Conservation (phyloP, 2,329 filamentous ascomycete genomes). For the Lachnellula hyalina region DNA sequence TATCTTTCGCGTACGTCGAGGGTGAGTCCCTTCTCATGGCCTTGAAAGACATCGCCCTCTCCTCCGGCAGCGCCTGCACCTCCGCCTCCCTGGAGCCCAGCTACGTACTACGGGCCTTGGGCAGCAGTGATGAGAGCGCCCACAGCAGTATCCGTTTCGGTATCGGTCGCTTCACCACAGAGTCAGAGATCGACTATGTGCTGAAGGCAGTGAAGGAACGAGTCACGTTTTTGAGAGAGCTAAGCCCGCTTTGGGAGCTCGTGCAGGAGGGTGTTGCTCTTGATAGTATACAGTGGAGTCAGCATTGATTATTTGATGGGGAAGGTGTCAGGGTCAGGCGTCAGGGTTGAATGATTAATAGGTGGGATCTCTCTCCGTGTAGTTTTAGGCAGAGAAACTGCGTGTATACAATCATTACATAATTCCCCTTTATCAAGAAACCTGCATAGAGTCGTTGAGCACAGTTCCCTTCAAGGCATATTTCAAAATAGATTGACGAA, state of each 20-base stretch:
- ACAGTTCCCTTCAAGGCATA: neutral
- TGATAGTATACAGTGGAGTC: constrained; percentile 96
- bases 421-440: constrained; percentile 1
- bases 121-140: constrained; percentile 94
- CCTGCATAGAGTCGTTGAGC: too few relatives aligned
- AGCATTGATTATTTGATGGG: constrained; percentile 58
- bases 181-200: constrained; percentile 94
- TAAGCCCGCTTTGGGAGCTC: constrained; percentile 94
- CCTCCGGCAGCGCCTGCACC: constrained; percentile 93
- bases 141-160: constrained; percentile 98
- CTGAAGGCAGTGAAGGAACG: constrained; percentile 87
- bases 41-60: constrained; percentile 93
- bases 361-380: neutral
- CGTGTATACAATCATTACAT: neutral
- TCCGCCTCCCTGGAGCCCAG: constrained; percentile 94
- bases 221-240: constrained; percentile 86
- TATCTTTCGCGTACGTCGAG: constrained; percentile 97
- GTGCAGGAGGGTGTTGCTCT: constrained; percentile 96
- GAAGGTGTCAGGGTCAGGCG: neutral
- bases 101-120: constrained; percentile 89
- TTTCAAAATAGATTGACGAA: neutral
- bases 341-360: neutral
- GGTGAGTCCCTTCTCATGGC: constrained; percentile 98
- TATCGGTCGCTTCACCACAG: constrained; percentile 94
- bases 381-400: neutral